Percentiles rank a stretch among this genome's conserved stretches.
These are phyloP conservation scores for Trematosphaeria pertusa DNA, from an alignment of 2,329 filamentous ascomycete genomes.

Conservation along the genomic window DNA sequence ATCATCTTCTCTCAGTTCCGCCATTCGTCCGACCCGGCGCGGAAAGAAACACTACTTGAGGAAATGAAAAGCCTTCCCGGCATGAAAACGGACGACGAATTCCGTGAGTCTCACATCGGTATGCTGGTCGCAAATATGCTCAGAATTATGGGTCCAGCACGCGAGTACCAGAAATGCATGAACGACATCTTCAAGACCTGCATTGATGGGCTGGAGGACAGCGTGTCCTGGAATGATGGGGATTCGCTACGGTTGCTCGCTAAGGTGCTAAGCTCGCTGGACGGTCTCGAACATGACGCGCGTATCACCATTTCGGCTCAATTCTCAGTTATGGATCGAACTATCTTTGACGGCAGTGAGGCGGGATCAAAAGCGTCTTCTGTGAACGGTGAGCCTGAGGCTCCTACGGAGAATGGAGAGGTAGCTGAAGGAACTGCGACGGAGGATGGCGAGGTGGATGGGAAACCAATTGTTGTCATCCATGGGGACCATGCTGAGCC, in stretches of 20 bases:
- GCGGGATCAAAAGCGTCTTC: background rate
- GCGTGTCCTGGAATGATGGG: constrained; percentile 20
- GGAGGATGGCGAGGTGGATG: background rate
- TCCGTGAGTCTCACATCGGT: constrained; percentile 13
- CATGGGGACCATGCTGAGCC: background rate
- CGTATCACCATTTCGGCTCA: constrained; percentile 19
- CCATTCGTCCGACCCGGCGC: constrained; percentile 5
- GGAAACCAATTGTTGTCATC: background rate
- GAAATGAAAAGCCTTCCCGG: constrained; percentile 11
- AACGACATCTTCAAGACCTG: constrained; percentile 18
- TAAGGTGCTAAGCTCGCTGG: constrained; percentile 21
- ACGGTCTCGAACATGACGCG: constrained; percentile 24
- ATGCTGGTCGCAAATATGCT: constrained; percentile 20
- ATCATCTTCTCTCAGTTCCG: constrained; percentile 18
- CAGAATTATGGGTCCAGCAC: constrained; percentile 19
- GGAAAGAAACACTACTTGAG: constrained; percentile 13
- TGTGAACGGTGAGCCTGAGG: constrained; percentile 1
- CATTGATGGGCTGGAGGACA: constrained; percentile 17
- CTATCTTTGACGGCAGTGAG: constrained; percentile 1
- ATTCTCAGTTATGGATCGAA: constrained; percentile 20
- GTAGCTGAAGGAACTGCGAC: background rate
- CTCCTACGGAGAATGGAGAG: background rate
- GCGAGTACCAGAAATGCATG: constrained; percentile 20
- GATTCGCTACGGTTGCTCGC: constrained; percentile 17
- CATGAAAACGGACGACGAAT: constrained; percentile 3